Base-by-base conservation (phyloP, 208 protist species). In the Trypanosoma lewisi region DNA sequence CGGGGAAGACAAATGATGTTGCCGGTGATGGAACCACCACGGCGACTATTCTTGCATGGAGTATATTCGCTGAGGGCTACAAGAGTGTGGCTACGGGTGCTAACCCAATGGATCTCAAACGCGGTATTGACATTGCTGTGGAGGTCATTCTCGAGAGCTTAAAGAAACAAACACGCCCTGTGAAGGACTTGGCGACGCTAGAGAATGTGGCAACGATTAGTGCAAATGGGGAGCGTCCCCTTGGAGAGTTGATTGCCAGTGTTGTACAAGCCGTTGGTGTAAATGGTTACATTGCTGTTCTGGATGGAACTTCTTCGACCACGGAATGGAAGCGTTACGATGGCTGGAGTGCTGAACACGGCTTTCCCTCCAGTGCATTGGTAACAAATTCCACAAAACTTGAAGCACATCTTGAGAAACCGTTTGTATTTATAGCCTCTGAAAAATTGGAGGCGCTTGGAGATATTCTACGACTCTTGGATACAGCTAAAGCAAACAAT, bases 21-120 rank as follows among this genome's bases (percentile, higher is more conserved):
- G 97, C 97, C 19, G 98, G 98, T 42, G 98, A 99, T 76, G 98
- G 98, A 63, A 99, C 99, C 14, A 99, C 99, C 9, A 99, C 98
- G 16, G 98, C 98, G 34, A 99, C 98, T 21, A 97, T 99, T 39
- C 89, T 99, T 8, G 95, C 98, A 19, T 96, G 95, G 75, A 97
- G 96, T 70, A 98, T 99, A 75, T 99, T 98, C 73, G 70, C 80
- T 6, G 98, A 99, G 69, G 98, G 97, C 52, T 98, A 95, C 87
- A 99, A 99, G 73, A 89, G 93, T 59, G 98, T 99, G 42, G 89
- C 98, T 8, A 98, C 98, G 5, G 99, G 99, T 27, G 97, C 99
- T 51, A 99, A 99, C 82, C 98, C 98, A 54, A 99, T 98, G 87
- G 98, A 99, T 77, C 77, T 99, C 30, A 97, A 98, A 71, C 82